phyloP scores from a whole-genome alignment of 768 basidiomycete genomes.

The Macrolepiota fuliginosa region DNA sequence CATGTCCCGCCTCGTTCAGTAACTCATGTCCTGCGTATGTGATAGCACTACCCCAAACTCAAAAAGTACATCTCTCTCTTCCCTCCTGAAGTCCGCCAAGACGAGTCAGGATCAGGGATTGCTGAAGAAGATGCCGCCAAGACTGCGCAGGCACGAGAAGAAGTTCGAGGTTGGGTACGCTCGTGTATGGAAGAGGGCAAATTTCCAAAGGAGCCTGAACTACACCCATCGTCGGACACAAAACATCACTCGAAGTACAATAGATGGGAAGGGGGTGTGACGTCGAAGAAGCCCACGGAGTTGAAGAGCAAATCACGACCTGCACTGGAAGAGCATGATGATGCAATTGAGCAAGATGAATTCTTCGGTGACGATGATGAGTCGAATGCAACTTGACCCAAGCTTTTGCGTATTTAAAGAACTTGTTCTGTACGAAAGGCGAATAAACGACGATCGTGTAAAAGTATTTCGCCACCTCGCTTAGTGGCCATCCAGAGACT shows the following conservation, averaged over 20 bases:
- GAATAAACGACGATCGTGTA: no score
- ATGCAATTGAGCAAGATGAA: conserved; percentile 30
- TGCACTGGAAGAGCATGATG: conserved; percentile 7
- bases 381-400: not conserved
- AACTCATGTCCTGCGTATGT: not conserved
- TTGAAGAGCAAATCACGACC: conserved; percentile 2
- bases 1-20: not conserved
- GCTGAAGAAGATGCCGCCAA: conserved; percentile 26
- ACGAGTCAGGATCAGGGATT: conserved; percentile 23
- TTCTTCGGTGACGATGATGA: conserved; percentile 35
- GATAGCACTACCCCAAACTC: conserved; percentile 77
- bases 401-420: not conserved
- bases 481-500: no score
- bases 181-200: conserved; percentile 60
- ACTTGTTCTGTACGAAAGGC: no score
- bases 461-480: no score
- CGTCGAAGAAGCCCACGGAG: conserved; percentile 5
- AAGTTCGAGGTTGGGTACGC: conserved; percentile 58
- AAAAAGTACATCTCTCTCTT: conserved; percentile 91
- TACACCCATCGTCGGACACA: conserved; percentile 21
- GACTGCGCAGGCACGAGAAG: conserved; percentile 52
- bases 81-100: conserved; percentile 60
- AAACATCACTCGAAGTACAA: conserved; percentile 6
- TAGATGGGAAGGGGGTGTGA: conserved; percentile 5
- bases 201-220: conserved; percentile 60